A percentile compares a stretch with the other conserved stretches of the same genome.
Evolutionary conservation across 805 yeast species (phyloP).

Genomic region (Wickerhamiella lipophila): DNA sequence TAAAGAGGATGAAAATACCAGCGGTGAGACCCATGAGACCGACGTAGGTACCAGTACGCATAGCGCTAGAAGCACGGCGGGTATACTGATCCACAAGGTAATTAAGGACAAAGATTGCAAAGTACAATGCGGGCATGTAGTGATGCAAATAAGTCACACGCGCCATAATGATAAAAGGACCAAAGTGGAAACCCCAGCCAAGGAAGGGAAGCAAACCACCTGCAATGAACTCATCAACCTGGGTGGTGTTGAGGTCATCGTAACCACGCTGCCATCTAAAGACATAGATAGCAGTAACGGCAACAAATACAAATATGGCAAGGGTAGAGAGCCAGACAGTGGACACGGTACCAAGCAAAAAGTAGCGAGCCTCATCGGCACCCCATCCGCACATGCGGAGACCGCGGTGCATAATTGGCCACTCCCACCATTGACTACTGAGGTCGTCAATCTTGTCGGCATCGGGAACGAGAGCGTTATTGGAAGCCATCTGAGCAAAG

Average conservation of each 20-base stretch:
- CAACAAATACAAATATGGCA: constrained; percentile 31
- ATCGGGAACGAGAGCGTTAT: constrained; percentile 72
- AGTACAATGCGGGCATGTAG: constrained; percentile 87
- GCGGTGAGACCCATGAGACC: constrained; percentile 39
- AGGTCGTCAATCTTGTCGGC: constrained; percentile 55
- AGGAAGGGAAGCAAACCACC: constrained; percentile 76
- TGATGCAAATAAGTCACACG: constrained; percentile 96
- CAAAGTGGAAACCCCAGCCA: constrained; percentile 80
- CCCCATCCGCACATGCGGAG: constrained; percentile 72
- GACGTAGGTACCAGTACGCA: constrained; percentile 31
- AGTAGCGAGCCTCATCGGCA: constrained; percentile 42
- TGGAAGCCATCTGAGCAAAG: constrained; percentile 72
- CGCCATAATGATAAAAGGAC: constrained; percentile 87
- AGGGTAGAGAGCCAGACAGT: constrained; percentile 45
- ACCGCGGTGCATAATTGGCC: constrained; percentile 62
- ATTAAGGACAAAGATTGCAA: constrained; percentile 70
- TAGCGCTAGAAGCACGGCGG: constrained; percentile 25
- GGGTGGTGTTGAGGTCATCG: constrained; percentile 33
- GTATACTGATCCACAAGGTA: constrained; percentile 43
- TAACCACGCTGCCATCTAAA: constrained; percentile 62
- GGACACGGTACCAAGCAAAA: constrained; percentile 53
- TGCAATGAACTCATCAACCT: constrained; percentile 35
- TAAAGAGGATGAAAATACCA: constrained; percentile 46
- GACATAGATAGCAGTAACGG: constrained; percentile 31
- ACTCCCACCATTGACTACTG: constrained; percentile 71